Evolutionary conservation across 1,284 basidiomycete species (phyloP).

Genomic region (Volvariella volvacea): DNA sequence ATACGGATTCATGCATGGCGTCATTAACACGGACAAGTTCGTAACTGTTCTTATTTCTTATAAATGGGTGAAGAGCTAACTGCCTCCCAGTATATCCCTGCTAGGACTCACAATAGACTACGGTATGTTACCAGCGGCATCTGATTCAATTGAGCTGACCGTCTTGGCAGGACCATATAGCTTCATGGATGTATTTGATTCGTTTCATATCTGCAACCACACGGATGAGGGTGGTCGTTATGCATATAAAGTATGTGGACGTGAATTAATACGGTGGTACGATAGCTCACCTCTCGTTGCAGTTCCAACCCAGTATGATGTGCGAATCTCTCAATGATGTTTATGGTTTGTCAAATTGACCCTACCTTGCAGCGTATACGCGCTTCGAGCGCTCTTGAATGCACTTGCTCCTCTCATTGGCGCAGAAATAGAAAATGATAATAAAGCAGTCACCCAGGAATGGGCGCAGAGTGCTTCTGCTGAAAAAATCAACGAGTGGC

Average conservation of each 20-base stretch:
- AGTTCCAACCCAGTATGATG: constrained; percentile 56
- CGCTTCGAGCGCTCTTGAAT: constrained; percentile 68
- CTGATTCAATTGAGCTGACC: not conserved
- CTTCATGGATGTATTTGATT: constrained; percentile 91
- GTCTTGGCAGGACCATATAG: constrained; percentile 71
- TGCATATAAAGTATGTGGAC: constrained; percentile 69
- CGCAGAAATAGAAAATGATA: constrained; percentile 54
- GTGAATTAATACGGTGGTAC: no score
- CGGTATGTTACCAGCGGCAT: constrained; percentile 30
- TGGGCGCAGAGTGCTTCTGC: constrained; percentile 56
- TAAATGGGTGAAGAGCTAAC: constrained; percentile 10
- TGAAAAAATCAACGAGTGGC: constrained; percentile 60
- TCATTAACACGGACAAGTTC: constrained; percentile 96
- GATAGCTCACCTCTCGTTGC: no score
- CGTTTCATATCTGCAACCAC: constrained; percentile 90
- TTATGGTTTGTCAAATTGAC: constrained; percentile 3
- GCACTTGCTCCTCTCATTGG: constrained; percentile 80
- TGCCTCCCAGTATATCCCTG: constrained; percentile 59
- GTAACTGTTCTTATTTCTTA: constrained; percentile 13
- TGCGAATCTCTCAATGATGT: constrained; percentile 21
- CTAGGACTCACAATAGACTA: constrained; percentile 93
- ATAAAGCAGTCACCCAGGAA: constrained; percentile 45
- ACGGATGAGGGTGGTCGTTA: constrained; percentile 85
- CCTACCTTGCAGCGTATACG: constrained; percentile 50
- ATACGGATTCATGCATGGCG: constrained; percentile 89